Evolutionary conservation across 75 land plant genomes (phyloP).

Genomic region (Adiantum capillusveneris): DNA sequence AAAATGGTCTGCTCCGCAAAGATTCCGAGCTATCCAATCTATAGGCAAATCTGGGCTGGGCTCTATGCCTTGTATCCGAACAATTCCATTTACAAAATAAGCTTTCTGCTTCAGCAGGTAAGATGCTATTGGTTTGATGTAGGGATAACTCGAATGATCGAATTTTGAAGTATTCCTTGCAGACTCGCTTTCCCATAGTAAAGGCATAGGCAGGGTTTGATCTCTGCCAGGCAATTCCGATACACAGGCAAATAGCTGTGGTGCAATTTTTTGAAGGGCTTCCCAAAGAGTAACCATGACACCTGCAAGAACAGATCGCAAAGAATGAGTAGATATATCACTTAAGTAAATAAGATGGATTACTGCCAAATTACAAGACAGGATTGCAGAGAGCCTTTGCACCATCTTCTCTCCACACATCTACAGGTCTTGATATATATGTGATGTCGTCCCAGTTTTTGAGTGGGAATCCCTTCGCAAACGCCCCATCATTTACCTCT

Average conservation of each 20-base stretch:
- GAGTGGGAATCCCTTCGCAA: conserved; percentile 42
- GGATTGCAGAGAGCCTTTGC: neutral
- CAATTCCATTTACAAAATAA: conserved; percentile 30
- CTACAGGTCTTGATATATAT: conserved; percentile 67
- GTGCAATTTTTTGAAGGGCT: neutral
- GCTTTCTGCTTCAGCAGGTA: neutral
- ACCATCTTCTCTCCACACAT: conserved; percentile 59
- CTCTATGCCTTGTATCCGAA: conserved; percentile 91
- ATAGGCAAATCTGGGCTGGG: conserved; percentile 73
- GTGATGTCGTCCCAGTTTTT: conserved; percentile 69
- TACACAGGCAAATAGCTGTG: conserved; percentile 4
- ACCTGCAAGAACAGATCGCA: too few relatives aligned
- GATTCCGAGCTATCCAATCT: conserved; percentile 78
- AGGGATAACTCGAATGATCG: conserved; percentile 4
- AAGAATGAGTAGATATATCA: too few relatives aligned
- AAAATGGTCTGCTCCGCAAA: conserved; percentile 70
- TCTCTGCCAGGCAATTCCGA: conserved; percentile 5
- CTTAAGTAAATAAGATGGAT: too few relatives aligned
- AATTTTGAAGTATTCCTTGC: neutral
- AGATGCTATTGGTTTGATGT: neutral
- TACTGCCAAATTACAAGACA: too few relatives aligned
- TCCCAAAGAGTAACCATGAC: neutral
- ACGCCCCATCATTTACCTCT: conserved; percentile 40
- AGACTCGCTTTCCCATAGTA: neutral
- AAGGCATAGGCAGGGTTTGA: neutral